Base-by-base conservation (phyloP, 306 rosid species). In the Rosa multiflora region DNA sequence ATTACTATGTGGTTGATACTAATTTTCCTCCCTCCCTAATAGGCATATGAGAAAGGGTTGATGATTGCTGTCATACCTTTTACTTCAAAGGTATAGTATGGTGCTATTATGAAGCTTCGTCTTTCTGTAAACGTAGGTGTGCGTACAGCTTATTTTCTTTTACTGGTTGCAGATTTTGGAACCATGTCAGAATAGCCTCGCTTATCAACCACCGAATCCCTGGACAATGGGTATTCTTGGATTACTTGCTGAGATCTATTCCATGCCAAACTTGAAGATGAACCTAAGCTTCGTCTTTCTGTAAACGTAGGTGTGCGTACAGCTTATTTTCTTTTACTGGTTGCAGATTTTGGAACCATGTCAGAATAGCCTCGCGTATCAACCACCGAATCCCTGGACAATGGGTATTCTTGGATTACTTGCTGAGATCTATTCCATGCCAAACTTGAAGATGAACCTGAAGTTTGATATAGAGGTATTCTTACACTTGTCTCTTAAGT, bases 381-480 rank as follows among this genome's bases (percentile, higher is more conserved):
- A 91, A 80, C 99, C 99, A 26, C 99, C 99, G 29, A 96, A 96
- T 83, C 99, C 99, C 69, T 96, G 99, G 99, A 93, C 99, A 63
- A 91, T 96, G 99, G 98, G 99, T 82, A 96, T 96, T 88, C 91
- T 96, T 86, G 99, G 97, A 86, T 88, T 96, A 78, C 98, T 96
- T 75, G 93, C 88, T 78, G 99, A 96, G 89, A 93, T 96, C 74
- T 96, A 91, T 90, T 96, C 98, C 81, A 93, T 96, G 99, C 98
- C 97, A 67, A 96, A 96, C 89, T 90, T 96, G 85, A 96, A 96
- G 83, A 93, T 96, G 99, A 96, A 96, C 83, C 96, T 96, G 70
- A 96, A 96, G 92, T 96, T 96, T 89, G 99, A 93, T 85, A 96
- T 96, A 29, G 99, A 96, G 96, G 99, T 93, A 85, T 42, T 21